Evolutionary conservation across 768 basidiomycete genomes (phyloP), one percentile per base, ranked within the genome.

Genomic region (Tulasnella calospora): DNA sequence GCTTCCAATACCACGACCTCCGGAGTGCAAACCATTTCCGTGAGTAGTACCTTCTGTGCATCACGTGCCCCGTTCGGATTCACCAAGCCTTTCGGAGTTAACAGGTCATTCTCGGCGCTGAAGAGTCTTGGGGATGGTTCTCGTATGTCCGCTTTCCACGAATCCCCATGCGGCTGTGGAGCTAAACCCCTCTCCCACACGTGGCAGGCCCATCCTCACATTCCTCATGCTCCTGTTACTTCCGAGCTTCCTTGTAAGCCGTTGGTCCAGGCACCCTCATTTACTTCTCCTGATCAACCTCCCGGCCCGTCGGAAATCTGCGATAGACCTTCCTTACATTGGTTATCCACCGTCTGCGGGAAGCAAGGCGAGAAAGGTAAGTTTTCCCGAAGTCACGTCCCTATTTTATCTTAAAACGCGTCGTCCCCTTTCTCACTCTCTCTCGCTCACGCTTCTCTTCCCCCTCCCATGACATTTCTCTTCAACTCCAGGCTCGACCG

Each of bases 141-240:
- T 94, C 93, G 93, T 94, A 81, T 81, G 90, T 55, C 72, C 33
- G 47, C 46, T n/a, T 7, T 40, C 40, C 33, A 9, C 0, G 21
- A 40, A 13, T 51, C 21, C 41, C 69, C 47, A 36, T 67, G 55
- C 51, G 35, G 27, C 38, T 35, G 40, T 82, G 83, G 75, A 84
- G 84, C 77, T 78, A 85, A 19, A 81, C 86, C 10, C 82, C 46
- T 51, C 44, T 51, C 27, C 35, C 55, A 55, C 51, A 51, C 74
- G 38, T 75, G 61, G 61, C 36, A 94, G 93, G 73, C 94, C 94
- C 19, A 92, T 95, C 80, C 87, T 95, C 77, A 94, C 94, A 10
- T 94, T 95, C 82, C 86, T 96, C 79, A 87, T 95, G 79, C 94
- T 98, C 46, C 88, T 99, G 74, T 89, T 98, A 79, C 90, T 98